Base-by-base conservation (phyloP, 2,329 filamentous ascomycete species). In the Xylariomycetidae sp. region DNA sequence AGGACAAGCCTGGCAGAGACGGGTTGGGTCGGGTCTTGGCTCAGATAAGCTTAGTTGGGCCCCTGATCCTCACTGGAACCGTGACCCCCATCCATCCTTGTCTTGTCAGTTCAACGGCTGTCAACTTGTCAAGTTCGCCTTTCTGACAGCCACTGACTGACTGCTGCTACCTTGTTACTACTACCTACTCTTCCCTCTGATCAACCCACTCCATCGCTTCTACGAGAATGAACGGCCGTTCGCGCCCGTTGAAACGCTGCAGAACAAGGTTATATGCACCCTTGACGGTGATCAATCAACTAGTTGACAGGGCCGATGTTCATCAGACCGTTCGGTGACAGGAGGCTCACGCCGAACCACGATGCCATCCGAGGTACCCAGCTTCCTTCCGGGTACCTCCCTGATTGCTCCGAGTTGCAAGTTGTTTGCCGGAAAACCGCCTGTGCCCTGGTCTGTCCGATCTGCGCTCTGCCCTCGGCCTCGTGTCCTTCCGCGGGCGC, bases 221-320 rank as follows among this genome's bases (percentile, higher is more conserved):
- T n/a, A n/a, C n/a, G n/a, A n/a, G n/a, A n/a, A n/a, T n/a, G n/a
- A n/a, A n/a, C n/a, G n/a, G n/a, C n/a, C 26, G n/a, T 31, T 35
- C 33, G 27, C 27, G 33, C 20, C 32, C 29, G 17, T 30, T 24
- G 29, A 39, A 39, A 35, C 29, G 32, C 31, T 24, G 17, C 22
- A 28, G 38, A 29, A 32, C 30, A 23, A 25, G 20, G 36, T 31
- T 19, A 10, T 18, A n/a, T n/a, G 14, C 17, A 44, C 33, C 48
- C 49, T 35, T n/a, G 46, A 31, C 23, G 49, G 24, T 34, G 48
- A 52, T 52, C 48, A 52, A 43, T 46, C 49, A 37, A 34, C 23
- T 31, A 25, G 34, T 35, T 20, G 27, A 27, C 33, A 35, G 37
- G 31, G 30, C 35, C 31, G 24, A 43, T 37, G 43, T 49, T 44